These are phyloP conservation scores for Ulvella scutata DNA, from an alignment of 139 green algal genomes.

Conservation along the genomic window DNA sequence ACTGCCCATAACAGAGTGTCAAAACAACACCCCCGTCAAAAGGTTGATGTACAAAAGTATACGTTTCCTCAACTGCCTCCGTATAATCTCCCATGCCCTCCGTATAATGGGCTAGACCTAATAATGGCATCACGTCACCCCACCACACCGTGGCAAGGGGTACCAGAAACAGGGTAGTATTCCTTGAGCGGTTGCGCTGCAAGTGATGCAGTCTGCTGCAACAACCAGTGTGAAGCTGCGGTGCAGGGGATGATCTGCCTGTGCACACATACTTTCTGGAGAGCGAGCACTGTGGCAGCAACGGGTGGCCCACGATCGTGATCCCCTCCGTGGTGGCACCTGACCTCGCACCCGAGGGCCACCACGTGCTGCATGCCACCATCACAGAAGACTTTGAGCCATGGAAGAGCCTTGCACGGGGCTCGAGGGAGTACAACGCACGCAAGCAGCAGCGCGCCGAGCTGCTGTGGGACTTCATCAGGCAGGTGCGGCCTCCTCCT, in stretches of 20 bases:
- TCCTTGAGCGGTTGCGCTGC: no score
- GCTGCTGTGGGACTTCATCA: conserved; percentile 35
- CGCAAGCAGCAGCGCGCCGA: conserved; percentile 33
- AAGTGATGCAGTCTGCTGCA: not conserved
- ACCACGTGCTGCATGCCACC: conserved; percentile 21
- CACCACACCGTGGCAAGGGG: no score
- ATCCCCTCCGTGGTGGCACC: conserved; percentile 15
- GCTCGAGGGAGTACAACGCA: conserved; percentile 23
- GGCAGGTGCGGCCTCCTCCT: conserved; percentile 14
- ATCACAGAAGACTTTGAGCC: conserved; percentile 15
- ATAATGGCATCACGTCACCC: no score
- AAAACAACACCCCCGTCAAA: no score
- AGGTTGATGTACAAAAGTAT: no score
- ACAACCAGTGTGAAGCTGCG: not conserved
- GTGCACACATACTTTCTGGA: not conserved
- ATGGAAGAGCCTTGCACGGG: conserved; percentile 27
- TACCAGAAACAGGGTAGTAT: no score
- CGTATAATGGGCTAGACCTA: no score
- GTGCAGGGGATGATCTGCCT: not conserved
- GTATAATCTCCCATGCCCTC: no score
- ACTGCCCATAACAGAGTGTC: no score
- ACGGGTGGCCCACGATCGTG: conserved; percentile 22
- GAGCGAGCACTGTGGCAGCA: conserved; percentile 1
- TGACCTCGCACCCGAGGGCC: conserved; percentile 13
- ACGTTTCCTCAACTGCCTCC: no score